phyloP scores from a whole-genome alignment of 768 basidiomycete genomes.

The Neoboletus brunneissimus region DNA sequence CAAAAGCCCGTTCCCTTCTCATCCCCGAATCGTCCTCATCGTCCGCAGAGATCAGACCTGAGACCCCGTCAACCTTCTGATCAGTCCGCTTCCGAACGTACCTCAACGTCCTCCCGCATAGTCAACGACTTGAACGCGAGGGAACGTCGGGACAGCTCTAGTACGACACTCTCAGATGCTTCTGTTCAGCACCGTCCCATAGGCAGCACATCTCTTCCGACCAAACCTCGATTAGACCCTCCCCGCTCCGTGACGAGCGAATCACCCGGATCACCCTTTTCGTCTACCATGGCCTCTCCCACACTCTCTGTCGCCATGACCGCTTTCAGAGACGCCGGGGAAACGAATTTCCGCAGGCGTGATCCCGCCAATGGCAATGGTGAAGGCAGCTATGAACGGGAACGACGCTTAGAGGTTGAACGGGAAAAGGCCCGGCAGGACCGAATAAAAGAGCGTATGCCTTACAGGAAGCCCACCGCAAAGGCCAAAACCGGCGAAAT shows the following conservation, averaged over 20 bases:
- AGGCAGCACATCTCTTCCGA: constrained; percentile 20
- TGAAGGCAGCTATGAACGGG: constrained; percentile 54
- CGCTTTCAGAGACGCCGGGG: constrained; percentile 61
- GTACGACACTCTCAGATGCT: constrained; percentile 46
- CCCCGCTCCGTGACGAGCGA: constrained; percentile 16
- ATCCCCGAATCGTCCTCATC: constrained; percentile 51
- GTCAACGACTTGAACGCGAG: constrained; percentile 27
- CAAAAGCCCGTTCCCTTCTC: constrained; percentile 41
- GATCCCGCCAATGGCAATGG: constrained; percentile 50
- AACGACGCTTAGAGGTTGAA: constrained; percentile 59
- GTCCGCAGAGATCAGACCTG: constrained; percentile 67
- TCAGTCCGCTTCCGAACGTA: constrained; percentile 48
- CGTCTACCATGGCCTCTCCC: constrained; percentile 41
- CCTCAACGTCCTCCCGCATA: constrained; percentile 43
- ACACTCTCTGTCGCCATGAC: constrained; percentile 57
- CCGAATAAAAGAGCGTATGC: constrained; percentile 64
- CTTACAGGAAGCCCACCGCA: constrained; percentile 51
- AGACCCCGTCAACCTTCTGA: constrained; percentile 54
- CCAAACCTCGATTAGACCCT: constrained; percentile 17
- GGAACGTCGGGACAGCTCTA: constrained; percentile 49
- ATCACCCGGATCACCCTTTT: constrained; percentile 16
- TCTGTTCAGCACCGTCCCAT: constrained; percentile 35
- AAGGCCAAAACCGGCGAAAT: constrained; percentile 74
- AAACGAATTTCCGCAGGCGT: constrained; percentile 49
- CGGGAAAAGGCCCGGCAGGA: constrained; percentile 65